These are phyloP conservation scores for Stellera chamaejasme DNA, from an alignment of 345 rosid genomes.

Conservation along the genomic window DNA sequence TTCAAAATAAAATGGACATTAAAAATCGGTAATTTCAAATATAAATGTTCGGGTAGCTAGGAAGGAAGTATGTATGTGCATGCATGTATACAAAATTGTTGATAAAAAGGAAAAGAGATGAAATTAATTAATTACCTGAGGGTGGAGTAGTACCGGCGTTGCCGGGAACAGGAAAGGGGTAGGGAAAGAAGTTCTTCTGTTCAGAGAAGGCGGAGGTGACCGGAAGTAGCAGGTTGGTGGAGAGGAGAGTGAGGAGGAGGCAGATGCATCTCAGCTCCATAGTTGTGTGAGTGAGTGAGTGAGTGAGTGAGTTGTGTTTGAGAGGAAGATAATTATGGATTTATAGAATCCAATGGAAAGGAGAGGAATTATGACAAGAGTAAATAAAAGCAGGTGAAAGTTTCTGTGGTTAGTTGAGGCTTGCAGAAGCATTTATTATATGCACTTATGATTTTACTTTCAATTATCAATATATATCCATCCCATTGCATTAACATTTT, in stretches of 20 bases:
- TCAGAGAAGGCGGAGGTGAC: slow-evolving; percentile 41
- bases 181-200: slow-evolving; percentile 40
- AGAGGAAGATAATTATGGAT: neutral
- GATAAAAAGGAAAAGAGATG: too few relatives aligned
- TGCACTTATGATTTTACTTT: too few relatives aligned
- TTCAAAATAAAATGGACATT: too few relatives aligned
- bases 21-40: too few relatives aligned
- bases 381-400: slow-evolving; percentile 64
- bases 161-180: slow-evolving; percentile 45
- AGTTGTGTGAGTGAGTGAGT: slow-evolving; percentile 13
- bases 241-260: slow-evolving; percentile 31
- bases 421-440: slow-evolving; percentile 58
- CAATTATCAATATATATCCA: too few relatives aligned
- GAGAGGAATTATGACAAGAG: slow-evolving; percentile 10
- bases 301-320: slow-evolving; percentile 7
- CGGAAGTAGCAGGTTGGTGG: slow-evolving; percentile 35
- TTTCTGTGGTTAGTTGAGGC: slow-evolving; percentile 69
- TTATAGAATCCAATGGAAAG: slow-evolving; percentile 8
- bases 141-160: slow-evolving; percentile 46
- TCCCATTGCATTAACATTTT: neutral
- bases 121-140: slow-evolving; percentile 13
- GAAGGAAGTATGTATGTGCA: slow-evolving; percentile 7
- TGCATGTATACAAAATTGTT: too few relatives aligned
- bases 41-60: too few relatives aligned
- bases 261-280: slow-evolving; percentile 21